Evolutionary conservation across 2,329 filamentous ascomycete genomes (phyloP).

Genomic region (Colletotrichum gigasporum): DNA sequence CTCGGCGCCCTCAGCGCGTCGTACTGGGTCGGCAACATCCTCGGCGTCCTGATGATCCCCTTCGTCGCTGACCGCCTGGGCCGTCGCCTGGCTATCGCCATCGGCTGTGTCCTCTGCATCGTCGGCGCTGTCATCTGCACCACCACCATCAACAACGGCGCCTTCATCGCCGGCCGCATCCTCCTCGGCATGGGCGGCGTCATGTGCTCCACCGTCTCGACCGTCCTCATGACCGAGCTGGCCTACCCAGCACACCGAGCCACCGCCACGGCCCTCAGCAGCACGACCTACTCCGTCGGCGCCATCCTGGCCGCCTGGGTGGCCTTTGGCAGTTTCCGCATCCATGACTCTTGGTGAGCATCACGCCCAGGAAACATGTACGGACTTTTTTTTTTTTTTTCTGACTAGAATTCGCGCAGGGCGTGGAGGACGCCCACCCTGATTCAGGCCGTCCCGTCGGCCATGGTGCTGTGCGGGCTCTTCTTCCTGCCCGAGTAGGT

Average conservation of each 20-base stretch:
- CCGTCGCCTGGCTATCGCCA: slow-evolving; percentile 41
- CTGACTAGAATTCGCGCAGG: neutral
- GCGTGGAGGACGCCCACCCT: slow-evolving; percentile 24
- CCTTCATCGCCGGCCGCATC: slow-evolving; percentile 52
- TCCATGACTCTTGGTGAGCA: slow-evolving; percentile 22
- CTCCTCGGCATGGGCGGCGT: slow-evolving; percentile 51
- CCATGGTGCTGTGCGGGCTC: slow-evolving; percentile 24
- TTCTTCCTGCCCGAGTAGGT: slow-evolving; percentile 27
- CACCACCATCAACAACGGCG: slow-evolving; percentile 52
- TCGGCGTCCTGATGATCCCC: slow-evolving; percentile 51
- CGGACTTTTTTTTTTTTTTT: neutral
- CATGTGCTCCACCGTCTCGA: slow-evolving; percentile 59
- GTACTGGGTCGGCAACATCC: slow-evolving; percentile 45
- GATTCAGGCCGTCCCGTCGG: slow-evolving; percentile 20
- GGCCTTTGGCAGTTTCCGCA: slow-evolving; percentile 44
- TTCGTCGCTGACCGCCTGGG: slow-evolving; percentile 43
- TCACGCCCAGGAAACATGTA: neutral
- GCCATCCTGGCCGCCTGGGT: slow-evolving; percentile 49
- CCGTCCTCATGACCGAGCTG: slow-evolving; percentile 51
- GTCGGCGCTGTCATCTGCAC: slow-evolving; percentile 50
- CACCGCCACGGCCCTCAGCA: slow-evolving; percentile 44
- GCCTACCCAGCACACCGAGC: slow-evolving; percentile 29
- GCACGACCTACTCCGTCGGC: slow-evolving; percentile 47
- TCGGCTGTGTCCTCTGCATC: slow-evolving; percentile 43
- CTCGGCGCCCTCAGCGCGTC: slow-evolving; percentile 50